A percentile compares a stretch with the other conserved stretches of the same genome.
phyloP scores from a whole-genome alignment of 768 basidiomycete species.

The Calocybe gangraenosa region DNA sequence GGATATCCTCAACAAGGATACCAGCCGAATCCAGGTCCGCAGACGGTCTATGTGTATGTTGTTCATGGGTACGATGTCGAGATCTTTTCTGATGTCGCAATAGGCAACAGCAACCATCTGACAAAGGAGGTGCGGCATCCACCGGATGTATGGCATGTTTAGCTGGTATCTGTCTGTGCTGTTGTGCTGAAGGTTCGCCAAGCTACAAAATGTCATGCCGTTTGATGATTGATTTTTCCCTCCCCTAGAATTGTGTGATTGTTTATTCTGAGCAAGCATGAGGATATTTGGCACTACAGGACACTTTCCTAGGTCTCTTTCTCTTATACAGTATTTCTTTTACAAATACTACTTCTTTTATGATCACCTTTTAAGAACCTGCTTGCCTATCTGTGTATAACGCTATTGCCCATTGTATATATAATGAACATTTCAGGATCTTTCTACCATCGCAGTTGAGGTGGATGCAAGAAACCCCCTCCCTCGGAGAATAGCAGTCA shows the following conservation, averaged over 20 bases:
- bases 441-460: background rate
- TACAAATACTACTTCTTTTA: slow-evolving; percentile 1
- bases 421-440: background rate
- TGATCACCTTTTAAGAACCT: background rate
- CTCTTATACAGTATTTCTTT: slow-evolving; percentile 5
- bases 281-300: too few species aligned
- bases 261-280: slow-evolving; percentile 51
- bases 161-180: slow-evolving; percentile 60
- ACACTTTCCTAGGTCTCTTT: slow-evolving; percentile 3
- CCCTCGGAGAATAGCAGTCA: slow-evolving; percentile 21
- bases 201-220: background rate
- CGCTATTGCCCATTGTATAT: background rate
- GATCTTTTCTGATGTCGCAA: background rate
- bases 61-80: background rate
- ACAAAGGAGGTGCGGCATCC: slow-evolving; percentile 35
- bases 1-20: slow-evolving; percentile 53
- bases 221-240: slow-evolving; percentile 1
- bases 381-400: background rate
- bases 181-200: slow-evolving; percentile 62
- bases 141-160: slow-evolving; percentile 61
- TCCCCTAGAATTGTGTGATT: slow-evolving; percentile 70
- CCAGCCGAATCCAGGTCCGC: slow-evolving; percentile 51
- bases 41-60: slow-evolving; percentile 76
- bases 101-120: slow-evolving; percentile 46
- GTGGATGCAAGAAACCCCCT: too few species aligned